Conservation (phyloP, 2,329 filamentous ascomycete species). For the Stagonosporopsis rhizophila region DNA sequence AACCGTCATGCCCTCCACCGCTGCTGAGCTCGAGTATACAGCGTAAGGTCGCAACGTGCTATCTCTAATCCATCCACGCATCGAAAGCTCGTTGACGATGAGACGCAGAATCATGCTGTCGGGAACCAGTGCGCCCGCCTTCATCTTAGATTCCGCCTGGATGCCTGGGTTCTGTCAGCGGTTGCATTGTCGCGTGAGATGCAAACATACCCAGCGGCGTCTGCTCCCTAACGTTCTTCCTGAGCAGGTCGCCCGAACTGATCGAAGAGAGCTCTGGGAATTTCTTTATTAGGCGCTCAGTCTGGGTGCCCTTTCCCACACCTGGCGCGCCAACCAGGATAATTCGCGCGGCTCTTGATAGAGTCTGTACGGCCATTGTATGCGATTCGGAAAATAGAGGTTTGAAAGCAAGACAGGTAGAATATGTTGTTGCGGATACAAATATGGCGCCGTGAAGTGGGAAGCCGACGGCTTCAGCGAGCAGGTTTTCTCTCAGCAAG, state of each 20-base stretch:
- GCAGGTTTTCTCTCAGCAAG: slow-evolving; percentile 8
- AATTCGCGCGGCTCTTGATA: slow-evolving; percentile 78
- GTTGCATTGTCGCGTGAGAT: background rate
- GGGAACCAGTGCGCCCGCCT: slow-evolving; percentile 85
- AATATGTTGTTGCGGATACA: background rate
- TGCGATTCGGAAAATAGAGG: background rate
- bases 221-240: slow-evolving; percentile 88
- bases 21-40: slow-evolving; percentile 50
- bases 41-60: slow-evolving; percentile 56
- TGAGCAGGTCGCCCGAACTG: slow-evolving; percentile 90
- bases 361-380: slow-evolving; percentile 32
- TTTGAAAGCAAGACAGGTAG: background rate
- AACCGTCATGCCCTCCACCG: slow-evolving; percentile 43
- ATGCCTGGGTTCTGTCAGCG: slow-evolving; percentile 66
- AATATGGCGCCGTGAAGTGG: slow-evolving; percentile 4
- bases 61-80: slow-evolving; percentile 78
- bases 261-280: slow-evolving; percentile 91
- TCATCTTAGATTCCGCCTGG: slow-evolving; percentile 89
- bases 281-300: slow-evolving; percentile 81
- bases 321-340: slow-evolving; percentile 97
- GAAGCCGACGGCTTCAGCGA: slow-evolving; percentile 17
- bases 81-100: slow-evolving; percentile 86
- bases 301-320: slow-evolving; percentile 96
- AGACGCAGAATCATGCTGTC: slow-evolving; percentile 91
- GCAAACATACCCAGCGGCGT: slow-evolving; percentile 76